Base-by-base conservation (phyloP, 2,329 filamentous ascomycete species). In the Aspergillus jensenii region DNA sequence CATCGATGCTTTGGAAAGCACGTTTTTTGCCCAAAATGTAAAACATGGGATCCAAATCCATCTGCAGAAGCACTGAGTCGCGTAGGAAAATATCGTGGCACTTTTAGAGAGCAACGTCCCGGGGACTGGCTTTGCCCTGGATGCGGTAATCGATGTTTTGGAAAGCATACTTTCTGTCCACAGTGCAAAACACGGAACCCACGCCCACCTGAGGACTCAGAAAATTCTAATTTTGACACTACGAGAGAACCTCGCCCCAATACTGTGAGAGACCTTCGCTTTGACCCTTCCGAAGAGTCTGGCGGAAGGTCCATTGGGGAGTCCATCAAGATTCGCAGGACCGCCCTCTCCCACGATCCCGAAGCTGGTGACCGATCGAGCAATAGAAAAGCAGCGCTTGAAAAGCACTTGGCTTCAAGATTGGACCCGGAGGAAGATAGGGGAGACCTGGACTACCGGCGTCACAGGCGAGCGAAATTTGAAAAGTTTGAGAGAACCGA, bases 71-170 rank as follows among this genome's bases (percentile, higher is more conserved):
- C 48, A 15, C 17, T 15, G 19, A 6, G 35, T n/a, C 15, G 15
- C 12, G 9, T n/a, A 35, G 47, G 37, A 47, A n/a, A 49, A 49
- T n/a, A 27, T 27, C 37, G 43, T 31, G 27, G 27, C 27, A 31
- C 27, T 8, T 31, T 31, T 23, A 25, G 43, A 27, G 44, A 31
- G 23, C 23, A 8, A 27, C 44, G 44, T 41, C 23, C n/a, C n/a
- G 40, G 17, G n/a, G 62, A 71, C 53, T 72, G 71, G 71, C 58
- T 44, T 7, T 73, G 71, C 51, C 68, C 69, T 3, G 55, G 60
- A 12, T 73, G 71, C 40, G 33, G 58, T 33, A 60, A 59, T 39
- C 14, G 19, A 15, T 67, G 64, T 25, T 68, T 64, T 44, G 65
- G 63, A 7, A 65, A 59, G 25, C 56, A 65, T 41, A 49, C 4